Conservation (phyloP, 805 yeast species). For the Metschnikowia dekortorum region DNA sequence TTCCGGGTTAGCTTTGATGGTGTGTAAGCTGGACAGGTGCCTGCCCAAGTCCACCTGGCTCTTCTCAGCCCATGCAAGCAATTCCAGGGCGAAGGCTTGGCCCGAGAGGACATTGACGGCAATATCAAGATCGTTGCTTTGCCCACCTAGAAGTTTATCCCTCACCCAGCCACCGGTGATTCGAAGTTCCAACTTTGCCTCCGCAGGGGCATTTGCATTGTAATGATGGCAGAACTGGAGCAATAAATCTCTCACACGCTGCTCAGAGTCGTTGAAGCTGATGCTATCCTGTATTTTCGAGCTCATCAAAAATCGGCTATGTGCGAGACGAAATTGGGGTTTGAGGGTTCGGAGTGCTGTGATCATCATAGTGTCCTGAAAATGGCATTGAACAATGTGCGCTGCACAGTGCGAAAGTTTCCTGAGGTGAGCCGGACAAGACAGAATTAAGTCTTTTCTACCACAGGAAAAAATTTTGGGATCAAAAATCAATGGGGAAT, state of each 20-base stretch:
- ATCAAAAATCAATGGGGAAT: background rate
- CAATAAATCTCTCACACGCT: conserved; percentile 35
- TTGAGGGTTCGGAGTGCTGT: background rate
- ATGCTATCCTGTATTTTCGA: conserved; percentile 13
- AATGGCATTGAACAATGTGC: background rate
- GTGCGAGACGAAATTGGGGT: background rate
- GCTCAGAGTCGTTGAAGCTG: conserved; percentile 38
- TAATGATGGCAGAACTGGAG: conserved; percentile 38
- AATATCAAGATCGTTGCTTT: conserved; percentile 85
- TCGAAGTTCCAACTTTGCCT: conserved; percentile 49
- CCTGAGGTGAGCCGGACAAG: background rate
- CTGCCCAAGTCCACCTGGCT: conserved; percentile 26
- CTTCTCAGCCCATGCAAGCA: conserved; percentile 45
- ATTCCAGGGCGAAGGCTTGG: conserved; percentile 69
- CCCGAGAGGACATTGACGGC: conserved; percentile 86
- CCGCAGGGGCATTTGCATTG: conserved; percentile 19
- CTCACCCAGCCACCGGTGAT: conserved; percentile 99
- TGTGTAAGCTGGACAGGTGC: conserved; percentile 50
- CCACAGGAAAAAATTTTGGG: background rate
- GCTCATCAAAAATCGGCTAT: background rate
- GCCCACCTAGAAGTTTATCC: conserved; percentile 79
- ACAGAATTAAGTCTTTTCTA: background rate
- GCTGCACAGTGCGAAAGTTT: conserved; percentile 1
- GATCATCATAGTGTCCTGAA: background rate
- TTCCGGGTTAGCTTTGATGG: conserved; percentile 88